Evolutionary conservation across 176 grass and related monocot species (phyloP).

Genomic region (Pontederia crassipes): DNA sequence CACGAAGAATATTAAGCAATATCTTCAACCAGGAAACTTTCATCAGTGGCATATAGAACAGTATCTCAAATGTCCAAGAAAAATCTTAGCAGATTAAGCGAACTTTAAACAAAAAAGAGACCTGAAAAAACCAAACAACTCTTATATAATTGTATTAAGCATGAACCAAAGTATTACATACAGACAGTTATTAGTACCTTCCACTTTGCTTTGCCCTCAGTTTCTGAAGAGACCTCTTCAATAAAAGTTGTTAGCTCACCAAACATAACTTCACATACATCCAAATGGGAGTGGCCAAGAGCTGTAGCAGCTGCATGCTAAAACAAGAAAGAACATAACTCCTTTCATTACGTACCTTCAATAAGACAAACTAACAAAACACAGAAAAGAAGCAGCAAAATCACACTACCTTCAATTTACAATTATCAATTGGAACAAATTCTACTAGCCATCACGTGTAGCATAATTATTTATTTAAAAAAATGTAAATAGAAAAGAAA

Average conservation of each 20-base stretch:
- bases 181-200: conserved; percentile 45
- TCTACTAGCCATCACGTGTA: too few relatives aligned
- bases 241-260: conserved; percentile 74
- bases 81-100: too few relatives aligned
- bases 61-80: too few relatives aligned
- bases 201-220: conserved; percentile 92
- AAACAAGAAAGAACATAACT: neutral
- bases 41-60: too few relatives aligned
- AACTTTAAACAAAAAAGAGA: too few relatives aligned
- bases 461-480: too few relatives aligned
- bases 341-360: neutral
- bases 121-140: too few relatives aligned
- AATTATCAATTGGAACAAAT: too few relatives aligned
- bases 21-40: too few relatives aligned
- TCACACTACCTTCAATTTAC: too few relatives aligned
- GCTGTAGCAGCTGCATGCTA: conserved; percentile 86
- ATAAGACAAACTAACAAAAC: neutral
- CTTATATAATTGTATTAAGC: neutral
- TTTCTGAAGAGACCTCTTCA: conserved; percentile 87
- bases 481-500: too few relatives aligned
- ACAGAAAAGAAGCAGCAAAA: neutral
- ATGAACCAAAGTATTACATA: neutral
- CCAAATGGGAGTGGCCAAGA: conserved; percentile 84
- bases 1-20: too few relatives aligned
- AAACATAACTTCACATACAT: conserved; percentile 92